Evolutionary conservation across 495 filamentous ascomycete species (phyloP).

Genomic region (Acidomyces sp.): DNA sequence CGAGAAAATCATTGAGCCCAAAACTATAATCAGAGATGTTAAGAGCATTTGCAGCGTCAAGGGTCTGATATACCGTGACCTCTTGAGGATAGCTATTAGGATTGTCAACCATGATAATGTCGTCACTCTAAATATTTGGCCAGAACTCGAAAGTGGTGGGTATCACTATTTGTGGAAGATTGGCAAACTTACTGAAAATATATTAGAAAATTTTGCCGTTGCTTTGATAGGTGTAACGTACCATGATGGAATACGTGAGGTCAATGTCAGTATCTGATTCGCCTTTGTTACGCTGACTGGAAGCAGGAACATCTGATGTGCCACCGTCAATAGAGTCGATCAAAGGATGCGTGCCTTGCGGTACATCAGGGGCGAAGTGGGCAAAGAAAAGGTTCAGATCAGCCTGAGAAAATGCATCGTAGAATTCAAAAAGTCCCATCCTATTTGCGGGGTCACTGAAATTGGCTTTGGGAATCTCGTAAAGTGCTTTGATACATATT

Average conservation of each 20-base stretch:
- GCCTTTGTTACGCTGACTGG: not conserved
- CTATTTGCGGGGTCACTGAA: constrained; percentile 4
- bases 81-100: constrained; percentile 2
- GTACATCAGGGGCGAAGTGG: constrained; percentile 6
- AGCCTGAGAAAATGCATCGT: constrained; percentile 3
- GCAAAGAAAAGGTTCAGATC: constrained; percentile 11
- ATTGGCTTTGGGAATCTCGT: constrained; percentile 3
- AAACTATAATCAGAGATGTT: not conserved
- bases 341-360: not conserved
- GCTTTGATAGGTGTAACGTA: constrained; percentile 30
- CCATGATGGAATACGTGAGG: constrained; percentile 16
- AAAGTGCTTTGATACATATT: constrained; percentile 7
- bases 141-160: too few relatives aligned
- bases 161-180: too few relatives aligned
- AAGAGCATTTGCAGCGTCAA: not conserved
- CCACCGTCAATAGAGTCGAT: constrained; percentile 7
- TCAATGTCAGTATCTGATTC: constrained; percentile 13
- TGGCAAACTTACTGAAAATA: too few relatives aligned
- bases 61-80: not conserved
- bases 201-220: constrained; percentile 22
- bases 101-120: too few relatives aligned
- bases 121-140: too few relatives aligned
- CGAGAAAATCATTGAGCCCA: constrained; percentile 13
- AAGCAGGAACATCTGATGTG: not conserved
- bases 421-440: constrained; percentile 6